Percentiles rank a stretch among this genome's conserved stretches.
Evolutionary conservation across 352 stramenopile genomes (phyloP).

Genomic region (Phytophthora sansomeana): DNA sequence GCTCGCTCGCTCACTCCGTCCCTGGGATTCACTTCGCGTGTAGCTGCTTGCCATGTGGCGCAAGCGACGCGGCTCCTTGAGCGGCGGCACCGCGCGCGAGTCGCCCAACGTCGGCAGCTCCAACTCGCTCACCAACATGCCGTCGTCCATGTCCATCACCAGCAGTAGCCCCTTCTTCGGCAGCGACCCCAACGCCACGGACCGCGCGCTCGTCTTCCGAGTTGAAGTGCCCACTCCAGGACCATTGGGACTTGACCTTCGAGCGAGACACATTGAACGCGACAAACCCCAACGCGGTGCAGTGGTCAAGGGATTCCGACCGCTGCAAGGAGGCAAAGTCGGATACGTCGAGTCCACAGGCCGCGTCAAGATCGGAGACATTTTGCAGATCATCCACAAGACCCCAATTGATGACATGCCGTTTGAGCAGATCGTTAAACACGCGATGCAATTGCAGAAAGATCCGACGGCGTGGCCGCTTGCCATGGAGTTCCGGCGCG

Average conservation of each 20-base stretch:
- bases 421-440: conserved; percentile 86
- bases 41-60: conserved; percentile 52
- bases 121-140: conserved; percentile 49
- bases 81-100: conserved; percentile 44
- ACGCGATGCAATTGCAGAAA: conserved; percentile 77
- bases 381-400: conserved; percentile 82
- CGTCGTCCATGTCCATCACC: conserved; percentile 50
- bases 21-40: background rate
- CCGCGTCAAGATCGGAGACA: conserved; percentile 80
- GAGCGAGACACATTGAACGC: conserved; percentile 75
- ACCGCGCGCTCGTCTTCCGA: conserved; percentile 73
- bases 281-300: conserved; percentile 79
- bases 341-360: conserved; percentile 83
- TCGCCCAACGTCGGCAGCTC: conserved; percentile 39
- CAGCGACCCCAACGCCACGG: conserved; percentile 61
- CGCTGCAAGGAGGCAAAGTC: conserved; percentile 50
- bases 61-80: conserved; percentile 61
- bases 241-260: conserved; percentile 76
- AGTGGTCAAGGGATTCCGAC: conserved; percentile 83
- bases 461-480: conserved; percentile 75
- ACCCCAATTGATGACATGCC: conserved; percentile 83
- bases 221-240: conserved; percentile 77
- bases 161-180: conserved; percentile 60
- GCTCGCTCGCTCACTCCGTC: no score
- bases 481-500: conserved; percentile 78